Evolutionary conservation across 768 basidiomycete species (phyloP), one percentile per base, ranked within the genome.

Genomic region (Agaricus blazei): DNA sequence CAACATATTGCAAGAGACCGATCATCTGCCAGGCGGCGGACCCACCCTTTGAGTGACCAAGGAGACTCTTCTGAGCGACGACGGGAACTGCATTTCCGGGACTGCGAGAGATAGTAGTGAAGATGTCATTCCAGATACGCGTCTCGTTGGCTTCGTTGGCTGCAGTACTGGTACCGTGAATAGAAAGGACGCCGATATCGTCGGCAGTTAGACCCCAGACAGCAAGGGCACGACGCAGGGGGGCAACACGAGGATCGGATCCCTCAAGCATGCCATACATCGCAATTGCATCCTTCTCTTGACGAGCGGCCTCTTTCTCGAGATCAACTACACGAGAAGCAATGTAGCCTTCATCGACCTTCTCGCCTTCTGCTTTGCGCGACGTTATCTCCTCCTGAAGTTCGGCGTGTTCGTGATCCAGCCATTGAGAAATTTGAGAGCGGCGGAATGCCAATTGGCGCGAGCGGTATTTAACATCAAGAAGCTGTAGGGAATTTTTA

Each of bases 61-160:
- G 88, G 48, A 99, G 79, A 69, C 89, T 93, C 81, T 99, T 99
- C 72, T 98, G 97, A 2, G 97, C 93, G 70, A 98, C 88, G 65
- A 97, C 85, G 4, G 97, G 97, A 46, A 96, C 87, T n/a, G 95
- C 94, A 69, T 98, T 98, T 52, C 97, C 96, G 38, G 86, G 83
- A 6, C 93, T 91, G 59, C 97, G 92, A 40, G 84, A 83, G 60
- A 98, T 86, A 42, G 83, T 81, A n/a, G 81, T 83, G 72, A 99
- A 88, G 67, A 97, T 87, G 57, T 93, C 86, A 69, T 98, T 94
- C 91, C 96, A 98, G 54, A 98, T 94, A 60, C 85, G 84, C 1
- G 93, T 93, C 78, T 99, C 97, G 68, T 99, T 99, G 76, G 93
- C 90, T 78, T 99, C 97, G 63, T 93, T 93, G 12, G 91, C 91